Conservation (phyloP, 257 asterid species). For the Verbascum thapsus region DNA sequence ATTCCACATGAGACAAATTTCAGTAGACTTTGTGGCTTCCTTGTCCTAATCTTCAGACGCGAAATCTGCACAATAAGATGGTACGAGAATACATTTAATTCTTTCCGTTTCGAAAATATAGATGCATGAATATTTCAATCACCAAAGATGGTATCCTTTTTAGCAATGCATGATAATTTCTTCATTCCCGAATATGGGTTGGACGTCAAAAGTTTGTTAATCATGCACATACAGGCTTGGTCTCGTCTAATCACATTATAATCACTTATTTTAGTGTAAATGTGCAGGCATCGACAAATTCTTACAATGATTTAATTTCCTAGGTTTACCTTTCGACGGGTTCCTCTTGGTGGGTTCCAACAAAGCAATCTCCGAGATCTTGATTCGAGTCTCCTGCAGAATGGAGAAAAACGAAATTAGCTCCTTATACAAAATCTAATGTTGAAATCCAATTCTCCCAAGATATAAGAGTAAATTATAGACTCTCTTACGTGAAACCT, state of each 20-base stretch:
- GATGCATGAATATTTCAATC: not conserved
- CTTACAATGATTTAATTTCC: conserved; percentile 13
- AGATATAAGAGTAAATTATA: not conserved
- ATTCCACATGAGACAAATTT: conserved; percentile 73
- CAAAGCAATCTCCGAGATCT: conserved; percentile 84
- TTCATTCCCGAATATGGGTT: not conserved
- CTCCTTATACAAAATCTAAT: conserved; percentile 2
- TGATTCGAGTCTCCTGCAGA: conserved; percentile 81
- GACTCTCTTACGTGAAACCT: no score
- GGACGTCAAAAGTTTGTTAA: not conserved
- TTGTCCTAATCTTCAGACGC: conserved; percentile 63
- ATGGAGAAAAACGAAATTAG: conserved; percentile 19
- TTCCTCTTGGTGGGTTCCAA: conserved; percentile 67
- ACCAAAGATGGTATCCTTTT: not conserved
- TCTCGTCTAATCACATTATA: not conserved
- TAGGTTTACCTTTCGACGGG: conserved; percentile 65
- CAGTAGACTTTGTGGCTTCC: conserved; percentile 64
- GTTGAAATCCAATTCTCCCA: not conserved
- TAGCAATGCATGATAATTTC: not conserved
- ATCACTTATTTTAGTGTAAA: no score
- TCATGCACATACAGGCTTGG: not conserved
- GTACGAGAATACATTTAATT: not conserved
- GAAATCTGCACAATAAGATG: conserved; percentile 55
- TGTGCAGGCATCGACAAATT: conserved; percentile 37
- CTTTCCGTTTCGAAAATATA: not conserved